These are phyloP conservation scores for Cytospora paraplurivora DNA, from an alignment of 2,329 filamentous ascomycete genomes.

Conservation along the genomic window DNA sequence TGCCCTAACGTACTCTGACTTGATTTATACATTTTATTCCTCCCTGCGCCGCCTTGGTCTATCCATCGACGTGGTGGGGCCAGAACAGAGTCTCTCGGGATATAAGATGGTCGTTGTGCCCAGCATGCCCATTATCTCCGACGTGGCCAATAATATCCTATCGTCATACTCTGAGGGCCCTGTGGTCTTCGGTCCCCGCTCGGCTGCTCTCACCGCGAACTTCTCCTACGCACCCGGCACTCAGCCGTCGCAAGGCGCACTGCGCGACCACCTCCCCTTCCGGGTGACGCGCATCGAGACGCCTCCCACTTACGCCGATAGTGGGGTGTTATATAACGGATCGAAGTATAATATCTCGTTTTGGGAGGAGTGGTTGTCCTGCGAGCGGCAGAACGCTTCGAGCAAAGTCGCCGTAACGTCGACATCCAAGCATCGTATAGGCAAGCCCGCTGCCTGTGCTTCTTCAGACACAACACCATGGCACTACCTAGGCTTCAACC, in stretches of 20 bases:
- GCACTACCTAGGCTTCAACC: slow-evolving; percentile 33
- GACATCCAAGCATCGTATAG: slow-evolving; percentile 30
- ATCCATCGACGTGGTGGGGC: slow-evolving; percentile 31
- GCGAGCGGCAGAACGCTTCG: slow-evolving; percentile 26
- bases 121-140: slow-evolving; percentile 32
- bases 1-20: slow-evolving; percentile 28
- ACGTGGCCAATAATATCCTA: slow-evolving; percentile 27
- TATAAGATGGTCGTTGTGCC: slow-evolving; percentile 33
- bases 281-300: slow-evolving; percentile 34
- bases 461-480: slow-evolving; percentile 18
- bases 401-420: slow-evolving; percentile 30
- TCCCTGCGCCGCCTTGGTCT: slow-evolving; percentile 32
- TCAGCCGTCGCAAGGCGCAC: slow-evolving; percentile 29
- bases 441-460: slow-evolving; percentile 31
- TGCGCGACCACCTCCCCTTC: slow-evolving; percentile 31
- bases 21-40: slow-evolving; percentile 32
- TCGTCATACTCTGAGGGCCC: slow-evolving; percentile 26
- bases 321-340: slow-evolving; percentile 30
- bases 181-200: slow-evolving; percentile 32
- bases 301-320: slow-evolving; percentile 30
- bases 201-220: slow-evolving; percentile 29
- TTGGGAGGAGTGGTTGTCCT: slow-evolving; percentile 32
- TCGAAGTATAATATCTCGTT: slow-evolving; percentile 29
- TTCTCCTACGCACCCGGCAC: slow-evolving; percentile 31
- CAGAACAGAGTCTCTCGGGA: slow-evolving; percentile 29